Conservation (phyloP, 2,329 filamentous ascomycete species). For the Microdochium bolleyi region DNA sequence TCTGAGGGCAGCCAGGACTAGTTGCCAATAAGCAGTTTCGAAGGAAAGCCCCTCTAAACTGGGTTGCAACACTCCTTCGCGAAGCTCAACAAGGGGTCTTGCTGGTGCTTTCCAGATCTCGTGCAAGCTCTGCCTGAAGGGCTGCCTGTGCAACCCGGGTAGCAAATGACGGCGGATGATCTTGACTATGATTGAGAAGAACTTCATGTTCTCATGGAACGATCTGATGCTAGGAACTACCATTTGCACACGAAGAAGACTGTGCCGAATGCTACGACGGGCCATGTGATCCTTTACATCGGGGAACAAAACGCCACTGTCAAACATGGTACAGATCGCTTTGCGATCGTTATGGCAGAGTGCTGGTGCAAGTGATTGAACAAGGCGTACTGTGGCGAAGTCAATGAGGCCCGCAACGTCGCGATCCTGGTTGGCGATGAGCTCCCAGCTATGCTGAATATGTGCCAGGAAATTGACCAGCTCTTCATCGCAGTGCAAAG, state of each 20-base stretch:
- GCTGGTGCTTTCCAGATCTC: not conserved
- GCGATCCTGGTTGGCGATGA: not conserved
- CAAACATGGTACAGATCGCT: conserved; percentile 1
- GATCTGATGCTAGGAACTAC: conserved; percentile 9
- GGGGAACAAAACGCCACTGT: conserved; percentile 5
- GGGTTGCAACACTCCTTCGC: not conserved
- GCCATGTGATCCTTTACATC: conserved; percentile 1
- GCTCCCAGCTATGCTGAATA: not conserved
- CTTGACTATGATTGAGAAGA: conserved; percentile 6
- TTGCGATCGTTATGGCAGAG: not conserved
- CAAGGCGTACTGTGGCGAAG: not conserved
- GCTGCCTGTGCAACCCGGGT: not conserved
- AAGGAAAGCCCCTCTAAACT: not conserved
- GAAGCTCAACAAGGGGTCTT: not conserved
- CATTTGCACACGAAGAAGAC: conserved; percentile 5
- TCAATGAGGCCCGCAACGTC: not conserved
- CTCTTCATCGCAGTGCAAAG: conserved; percentile 2
- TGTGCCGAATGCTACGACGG: conserved; percentile 4
- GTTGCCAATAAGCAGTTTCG: not conserved
- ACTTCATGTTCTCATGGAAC: conserved; percentile 10
- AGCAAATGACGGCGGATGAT: conserved; percentile 1
- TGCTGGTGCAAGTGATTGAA: not conserved
- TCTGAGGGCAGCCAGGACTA: not conserved
- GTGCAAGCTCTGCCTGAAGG: not conserved
- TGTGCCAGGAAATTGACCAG: not conserved